Evolutionary conservation across 2,329 filamentous ascomycete genomes (phyloP).

Genomic region (Magnaporthiopsis rhizophila): DNA sequence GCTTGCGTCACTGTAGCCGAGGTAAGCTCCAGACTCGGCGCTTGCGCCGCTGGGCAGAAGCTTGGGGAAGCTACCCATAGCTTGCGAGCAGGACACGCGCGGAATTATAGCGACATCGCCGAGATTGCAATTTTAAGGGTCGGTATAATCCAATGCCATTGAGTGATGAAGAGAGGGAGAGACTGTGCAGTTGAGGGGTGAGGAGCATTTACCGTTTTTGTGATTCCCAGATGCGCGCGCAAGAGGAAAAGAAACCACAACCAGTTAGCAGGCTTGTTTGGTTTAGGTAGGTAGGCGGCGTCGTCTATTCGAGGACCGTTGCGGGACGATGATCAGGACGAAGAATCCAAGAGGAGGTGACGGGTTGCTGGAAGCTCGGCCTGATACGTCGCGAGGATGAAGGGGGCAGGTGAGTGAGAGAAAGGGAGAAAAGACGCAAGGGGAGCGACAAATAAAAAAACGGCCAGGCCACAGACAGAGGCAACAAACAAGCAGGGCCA

Average conservation of each 20-base stretch:
- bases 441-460: not conserved
- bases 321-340: not conserved
- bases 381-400: not conserved
- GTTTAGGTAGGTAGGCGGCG: too few species aligned
- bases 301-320: not conserved
- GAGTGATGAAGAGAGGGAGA: too few species aligned
- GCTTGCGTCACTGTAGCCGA: not conserved
- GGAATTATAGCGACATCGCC: too few species aligned
- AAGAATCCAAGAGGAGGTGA: not conserved
- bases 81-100: not conserved
- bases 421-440: not conserved
- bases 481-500: not conserved
- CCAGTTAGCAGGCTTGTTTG: not conserved
- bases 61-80: not conserved
- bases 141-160: not conserved
- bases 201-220: not conserved
- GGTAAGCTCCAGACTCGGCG: not conserved
- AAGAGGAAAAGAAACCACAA: not conserved
- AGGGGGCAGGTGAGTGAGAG: not conserved
- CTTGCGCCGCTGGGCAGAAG: not conserved
- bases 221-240: not conserved
- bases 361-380: not conserved
- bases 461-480: too few species aligned
- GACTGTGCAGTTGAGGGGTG: not conserved
- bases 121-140: not conserved